Base-by-base conservation (phyloP, 2,329 filamentous ascomycete genomes). In the Myriangium duriaei region DNA sequence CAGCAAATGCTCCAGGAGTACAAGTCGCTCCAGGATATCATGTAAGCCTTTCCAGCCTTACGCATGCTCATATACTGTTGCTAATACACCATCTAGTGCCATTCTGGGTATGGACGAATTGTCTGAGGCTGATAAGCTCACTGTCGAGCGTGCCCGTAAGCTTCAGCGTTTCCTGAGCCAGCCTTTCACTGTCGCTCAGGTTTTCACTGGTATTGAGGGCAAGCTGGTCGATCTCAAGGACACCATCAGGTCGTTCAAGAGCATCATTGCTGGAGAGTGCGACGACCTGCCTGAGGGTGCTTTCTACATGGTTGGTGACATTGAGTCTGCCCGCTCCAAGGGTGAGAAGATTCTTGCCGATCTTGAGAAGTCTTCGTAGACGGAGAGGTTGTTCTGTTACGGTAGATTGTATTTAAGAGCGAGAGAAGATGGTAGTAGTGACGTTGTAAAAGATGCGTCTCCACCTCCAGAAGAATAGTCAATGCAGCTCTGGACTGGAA, bases 51-150 rank as follows among this genome's bases (percentile, higher is more conserved):
- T 6, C 15, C 6, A 6, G 29, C 7, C n/a, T 28, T n/a, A 9
- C n/a, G 7, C 9, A 9, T 9, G 24, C n/a, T 28, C 24, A 28
- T 28, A n/a, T 28, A 12, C 12, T 6, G 15, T 13, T 13, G 29
- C 29, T 31, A 7, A 95, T 95, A 11, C 12, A 31, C 6, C 29
- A 13, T n/a, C 15, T n/a, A 13, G 30, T 75, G 91, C 91, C 69
- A 98, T 98, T 86, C 71, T 96, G 64, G 88, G 88, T 81, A 96
- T 98, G 91, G 91, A 98, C 69, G 91, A 98, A 67, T 72, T 98
- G 70, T 96, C 91, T 50, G 91, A 96, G 76, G 82, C 83, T 58
- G 91, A 98, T 69, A 95, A 98, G 81, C 79, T 98, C 59, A 96
- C 91, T 56, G 91, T 98, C 76, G 91, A 98, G 81, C 91, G 91